Evolutionary conservation across 208 protist genomes (phyloP).

Genomic region (Leishmania guyanensis): DNA sequence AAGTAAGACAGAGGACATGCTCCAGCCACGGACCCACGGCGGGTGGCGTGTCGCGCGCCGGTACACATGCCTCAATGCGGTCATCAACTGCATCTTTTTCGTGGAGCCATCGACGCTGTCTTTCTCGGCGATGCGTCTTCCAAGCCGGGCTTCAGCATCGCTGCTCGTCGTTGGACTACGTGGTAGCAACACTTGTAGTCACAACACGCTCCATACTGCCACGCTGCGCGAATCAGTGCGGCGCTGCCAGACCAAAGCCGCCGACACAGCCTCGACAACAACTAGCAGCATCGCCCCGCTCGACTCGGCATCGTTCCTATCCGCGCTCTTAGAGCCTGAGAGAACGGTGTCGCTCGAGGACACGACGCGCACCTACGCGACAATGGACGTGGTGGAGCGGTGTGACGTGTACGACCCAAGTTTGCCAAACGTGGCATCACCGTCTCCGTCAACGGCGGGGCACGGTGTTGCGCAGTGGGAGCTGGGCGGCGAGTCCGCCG

Average conservation of each 20-base stretch:
- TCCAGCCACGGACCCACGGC: neutral
- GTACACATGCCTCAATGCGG: neutral
- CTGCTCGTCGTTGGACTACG: neutral
- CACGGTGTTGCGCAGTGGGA: neutral
- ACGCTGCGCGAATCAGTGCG: neutral
- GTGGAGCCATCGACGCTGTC: neutral
- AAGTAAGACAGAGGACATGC: neutral
- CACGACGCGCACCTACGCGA: constrained; percentile 74
- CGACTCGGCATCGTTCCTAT: constrained; percentile 43
- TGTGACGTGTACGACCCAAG: constrained; percentile 65
- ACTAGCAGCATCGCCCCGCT: neutral
- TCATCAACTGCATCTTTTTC: neutral
- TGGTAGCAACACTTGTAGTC: neutral
- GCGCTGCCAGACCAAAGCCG: constrained; percentile 3
- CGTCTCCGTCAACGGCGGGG: neutral
- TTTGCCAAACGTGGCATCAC: constrained; percentile 42
- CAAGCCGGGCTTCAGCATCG: neutral
- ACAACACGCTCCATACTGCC: neutral
- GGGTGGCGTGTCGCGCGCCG: neutral
- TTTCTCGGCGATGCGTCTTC: neutral
- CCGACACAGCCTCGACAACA: neutral
- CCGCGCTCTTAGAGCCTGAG: constrained; percentile 62
- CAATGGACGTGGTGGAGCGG: constrained; percentile 81
- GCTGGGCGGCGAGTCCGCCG: neutral
- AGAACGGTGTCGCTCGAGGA: constrained; percentile 68